Evolutionary conservation across 768 basidiomycete species (phyloP), one percentile per base, ranked within the genome.

Genomic region (Fibroporia radiculosa): DNA sequence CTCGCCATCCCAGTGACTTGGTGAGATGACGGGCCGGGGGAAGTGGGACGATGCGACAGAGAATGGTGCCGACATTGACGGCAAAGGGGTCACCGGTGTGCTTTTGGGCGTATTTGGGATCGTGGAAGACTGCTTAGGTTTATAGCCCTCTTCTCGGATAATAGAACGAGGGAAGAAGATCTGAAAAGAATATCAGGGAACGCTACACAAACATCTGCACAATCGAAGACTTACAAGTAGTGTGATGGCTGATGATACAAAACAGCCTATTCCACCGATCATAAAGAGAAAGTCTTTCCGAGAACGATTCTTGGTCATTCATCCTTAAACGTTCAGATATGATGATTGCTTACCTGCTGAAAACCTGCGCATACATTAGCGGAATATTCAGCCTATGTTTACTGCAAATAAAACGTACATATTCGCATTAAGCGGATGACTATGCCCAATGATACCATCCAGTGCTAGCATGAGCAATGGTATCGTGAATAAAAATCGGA

Each of bases 101-200:
- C 31, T 52, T 44, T 53, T 57, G 23, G 48, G 48, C 14, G 57
- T 59, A 26, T 42, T 35, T 3, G 52, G 38, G 10, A 44, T 22
- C 0, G 42, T 48, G 22, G 59, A 57, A 18, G 57, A 44, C 14
- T 48, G 49, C 39, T 72, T 74, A 19, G 72, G 68, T 45, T 64
- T 70, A 64, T 84, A 82, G 2, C 81, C 84, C 4, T 73, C 66
- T 62, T 85, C 83, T 22, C 67, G 68, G 3, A 74, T 73, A 44
- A 84, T 69, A 2, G 84, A 84, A 35, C 83, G 82, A 27, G 85
- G 85, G 67, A 87, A 87, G 66, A 87, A 87, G 33, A 87, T 74
- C 83, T 85, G 27, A 5, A 23, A 24, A n/a, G n/a, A n/a, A n/a
- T n/a, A n/a, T n/a, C n/a, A n/a, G n/a, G n/a, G n/a, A n/a, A n/a